Percentiles rank a stretch among this genome's conserved stretches.
Conservation (phyloP, 2,329 filamentous ascomycete species). For the Mycogone perniciosa region DNA sequence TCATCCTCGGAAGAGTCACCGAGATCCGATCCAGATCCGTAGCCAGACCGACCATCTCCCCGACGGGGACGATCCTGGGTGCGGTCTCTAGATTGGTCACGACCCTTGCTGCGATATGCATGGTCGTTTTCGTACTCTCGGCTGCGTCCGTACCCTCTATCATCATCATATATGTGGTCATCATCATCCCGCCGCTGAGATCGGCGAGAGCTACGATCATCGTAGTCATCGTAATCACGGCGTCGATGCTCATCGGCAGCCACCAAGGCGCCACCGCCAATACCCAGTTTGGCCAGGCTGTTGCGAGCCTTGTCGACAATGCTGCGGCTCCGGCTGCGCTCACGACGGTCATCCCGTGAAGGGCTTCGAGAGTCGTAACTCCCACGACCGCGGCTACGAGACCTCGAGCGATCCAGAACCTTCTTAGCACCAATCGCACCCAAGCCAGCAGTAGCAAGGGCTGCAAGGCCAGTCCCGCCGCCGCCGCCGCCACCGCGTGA, state of each 20-base stretch:
- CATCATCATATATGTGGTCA: conserved; percentile 42
- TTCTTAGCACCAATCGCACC: conserved; percentile 59
- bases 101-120: conserved; percentile 35
- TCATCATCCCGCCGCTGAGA: conserved; percentile 25
- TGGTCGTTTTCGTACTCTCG: conserved; percentile 41
- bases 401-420: conserved; percentile 47
- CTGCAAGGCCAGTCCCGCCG: conserved; percentile 50
- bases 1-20: conserved; percentile 54
- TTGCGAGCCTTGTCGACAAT: conserved; percentile 58
- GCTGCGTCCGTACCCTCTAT: conserved; percentile 34
- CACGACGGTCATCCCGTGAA: conserved; percentile 39
- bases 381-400: conserved; percentile 38
- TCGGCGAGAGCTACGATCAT: conserved; percentile 36
- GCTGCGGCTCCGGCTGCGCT: conserved; percentile 54
- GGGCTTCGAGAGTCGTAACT: conserved; percentile 37
- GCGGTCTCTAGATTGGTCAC: conserved; percentile 24
- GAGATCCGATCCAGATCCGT: conserved; percentile 48
- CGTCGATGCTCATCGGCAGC: conserved; percentile 32
- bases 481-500: conserved; percentile 43
- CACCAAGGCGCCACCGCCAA: conserved; percentile 42
- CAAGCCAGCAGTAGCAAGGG: conserved; percentile 55
- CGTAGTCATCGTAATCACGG: conserved; percentile 40
- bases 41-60: conserved; percentile 37
- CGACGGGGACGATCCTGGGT: conserved; percentile 20
- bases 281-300: conserved; percentile 54